Evolutionary conservation across 129 eudicot species (phyloP), one percentile per base, ranked within the genome.

Genomic region (Flaveria sonorensis): DNA sequence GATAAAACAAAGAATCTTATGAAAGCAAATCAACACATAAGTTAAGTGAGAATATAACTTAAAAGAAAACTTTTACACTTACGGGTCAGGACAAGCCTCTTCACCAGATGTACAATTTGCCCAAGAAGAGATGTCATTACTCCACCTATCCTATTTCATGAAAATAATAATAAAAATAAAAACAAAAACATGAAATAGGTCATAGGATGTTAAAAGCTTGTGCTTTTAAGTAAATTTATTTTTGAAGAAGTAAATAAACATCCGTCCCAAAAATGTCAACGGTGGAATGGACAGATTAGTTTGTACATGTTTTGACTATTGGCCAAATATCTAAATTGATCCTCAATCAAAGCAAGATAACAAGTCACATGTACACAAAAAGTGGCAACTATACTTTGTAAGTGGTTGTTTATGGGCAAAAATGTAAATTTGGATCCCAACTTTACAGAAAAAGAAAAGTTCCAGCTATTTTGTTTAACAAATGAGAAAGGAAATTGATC

Each of bases 71-170:
- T 64, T 62, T 52, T 56, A 81, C 42, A 87, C 96, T 88, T 85
- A 95, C 99, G 94, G 89, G 47, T 92, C 90, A 1, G 99, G 96
- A 82, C 99, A 95, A 85, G 81, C 99, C 51, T 86, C 86, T 12
- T 78, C 77, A 73, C 86, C 79, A 19, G 86, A 78, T 23, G 81
- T 77, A 85, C 99, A 95, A 75, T 80, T 85, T 61, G 71, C 84
- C 92, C 87, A 78, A 46, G 90, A 78, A 60, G 76, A 46, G 56
- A 83, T 53, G 59, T 86, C 93, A 70, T 78, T 61, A 65, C 79
- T 73, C 97, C 97, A 85, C 19, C 62, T 83, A 73, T 87, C 94
- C 99, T 95, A 61, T 39, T 50, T 82, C 75, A 79, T 30, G 40
- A 59, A 68, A 59, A 61, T 40, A 75, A 45, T 24, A 55, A n/a